phyloP scores from a whole-genome alignment of 2,329 filamentous ascomycete species.

The Scytalidium lignicola region DNA sequence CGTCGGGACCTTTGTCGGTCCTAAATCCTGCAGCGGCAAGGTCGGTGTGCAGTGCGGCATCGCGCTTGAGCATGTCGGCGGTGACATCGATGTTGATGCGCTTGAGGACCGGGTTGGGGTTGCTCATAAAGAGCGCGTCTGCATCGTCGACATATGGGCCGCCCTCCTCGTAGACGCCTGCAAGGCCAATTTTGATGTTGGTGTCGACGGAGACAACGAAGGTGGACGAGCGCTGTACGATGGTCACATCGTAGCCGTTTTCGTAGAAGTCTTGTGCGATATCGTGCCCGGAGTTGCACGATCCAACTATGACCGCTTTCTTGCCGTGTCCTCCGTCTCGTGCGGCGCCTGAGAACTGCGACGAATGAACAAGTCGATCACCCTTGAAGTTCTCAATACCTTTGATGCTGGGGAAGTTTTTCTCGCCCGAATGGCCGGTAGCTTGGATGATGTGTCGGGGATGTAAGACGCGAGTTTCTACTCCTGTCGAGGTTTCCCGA shows the following conservation, averaged over 20 bases:
- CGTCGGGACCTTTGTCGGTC: slow-evolving; percentile 47
- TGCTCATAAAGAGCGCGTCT: slow-evolving; percentile 52
- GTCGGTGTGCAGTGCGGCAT: slow-evolving; percentile 34
- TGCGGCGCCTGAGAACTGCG: slow-evolving; percentile 51
- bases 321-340: slow-evolving; percentile 42
- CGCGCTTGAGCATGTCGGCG: slow-evolving; percentile 22
- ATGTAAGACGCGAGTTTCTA: slow-evolving; percentile 36
- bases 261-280: slow-evolving; percentile 62
- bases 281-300: slow-evolving; percentile 63
- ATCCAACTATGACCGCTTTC: slow-evolving; percentile 60
- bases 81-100: slow-evolving; percentile 45
- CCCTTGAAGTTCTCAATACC: slow-evolving; percentile 51
- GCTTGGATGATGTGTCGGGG: slow-evolving; percentile 46
- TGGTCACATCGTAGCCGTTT: slow-evolving; percentile 59
- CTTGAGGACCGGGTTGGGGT: slow-evolving; percentile 55
- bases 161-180: slow-evolving; percentile 31
- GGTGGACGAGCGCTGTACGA: slow-evolving; percentile 62
- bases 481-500: slow-evolving; percentile 13
- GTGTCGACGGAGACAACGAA: slow-evolving; percentile 52
- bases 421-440: slow-evolving; percentile 48
- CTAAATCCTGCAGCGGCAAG: slow-evolving; percentile 50
- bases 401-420: slow-evolving; percentile 39
- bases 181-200: slow-evolving; percentile 37
- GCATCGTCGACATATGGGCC: slow-evolving; percentile 55
- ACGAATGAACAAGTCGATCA: slow-evolving; percentile 57